Evolutionary conservation across 306 rosid species (phyloP).

Genomic region (Lathyrus aphaca): DNA sequence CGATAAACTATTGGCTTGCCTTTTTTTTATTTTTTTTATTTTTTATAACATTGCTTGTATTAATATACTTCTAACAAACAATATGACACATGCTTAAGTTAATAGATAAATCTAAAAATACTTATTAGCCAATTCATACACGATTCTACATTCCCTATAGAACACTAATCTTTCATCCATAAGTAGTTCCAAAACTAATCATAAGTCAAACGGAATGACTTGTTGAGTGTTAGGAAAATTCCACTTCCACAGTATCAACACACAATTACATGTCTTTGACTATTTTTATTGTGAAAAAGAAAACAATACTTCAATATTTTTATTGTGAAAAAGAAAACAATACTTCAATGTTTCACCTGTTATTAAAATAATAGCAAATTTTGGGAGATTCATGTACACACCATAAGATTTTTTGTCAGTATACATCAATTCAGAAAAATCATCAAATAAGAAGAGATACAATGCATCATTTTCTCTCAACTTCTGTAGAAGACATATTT

Average conservation of each 20-base stretch:
- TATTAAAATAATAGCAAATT: constrained; percentile 2
- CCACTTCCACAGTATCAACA: neutral
- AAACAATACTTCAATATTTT: constrained; percentile 15
- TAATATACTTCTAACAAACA: no score
- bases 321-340: constrained; percentile 2
- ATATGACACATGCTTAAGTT: neutral
- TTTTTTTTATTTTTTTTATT: no score
- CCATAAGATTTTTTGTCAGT: constrained; percentile 8
- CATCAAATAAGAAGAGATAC: constrained; percentile 27
- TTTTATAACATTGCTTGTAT: no score
- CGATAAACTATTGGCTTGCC: no score
- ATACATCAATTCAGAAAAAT: constrained; percentile 30
- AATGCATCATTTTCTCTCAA: constrained; percentile 35
- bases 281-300: neutral
- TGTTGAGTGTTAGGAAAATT: neutral
- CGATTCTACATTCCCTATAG: neutral
- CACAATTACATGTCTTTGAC: neutral
- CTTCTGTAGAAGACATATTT: constrained; percentile 32
- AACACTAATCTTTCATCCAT: neutral
- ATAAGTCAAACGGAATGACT: neutral
- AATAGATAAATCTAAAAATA: neutral
- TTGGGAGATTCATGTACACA: constrained; percentile 17
- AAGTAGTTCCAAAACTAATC: neutral
- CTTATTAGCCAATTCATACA: neutral
- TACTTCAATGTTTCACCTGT: constrained; percentile 13